These are phyloP conservation scores for Luffa aegyptiaca DNA, from an alignment of 306 rosid genomes.

Conservation along the genomic window DNA sequence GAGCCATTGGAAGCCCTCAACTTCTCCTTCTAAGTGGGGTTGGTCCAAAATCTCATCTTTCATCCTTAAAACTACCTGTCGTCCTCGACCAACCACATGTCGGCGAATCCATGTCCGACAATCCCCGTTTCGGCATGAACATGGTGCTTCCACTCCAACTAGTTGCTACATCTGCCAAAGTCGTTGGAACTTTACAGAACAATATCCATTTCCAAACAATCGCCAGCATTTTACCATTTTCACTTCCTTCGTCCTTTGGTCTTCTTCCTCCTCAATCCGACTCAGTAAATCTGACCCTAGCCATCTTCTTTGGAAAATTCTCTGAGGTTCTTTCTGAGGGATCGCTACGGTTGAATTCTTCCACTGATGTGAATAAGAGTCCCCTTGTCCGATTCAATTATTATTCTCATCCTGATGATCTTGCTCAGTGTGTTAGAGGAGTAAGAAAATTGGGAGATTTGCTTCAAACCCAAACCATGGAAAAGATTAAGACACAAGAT, in stretches of 20 bases:
- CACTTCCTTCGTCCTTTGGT: background rate
- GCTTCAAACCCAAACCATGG: background rate
- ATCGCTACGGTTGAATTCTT: background rate
- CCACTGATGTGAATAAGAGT: background rate
- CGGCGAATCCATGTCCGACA: constrained; percentile 19
- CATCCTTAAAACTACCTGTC: constrained; percentile 1
- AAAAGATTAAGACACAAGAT: background rate
- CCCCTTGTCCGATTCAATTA: constrained; percentile 1
- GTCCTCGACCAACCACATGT: constrained; percentile 9
- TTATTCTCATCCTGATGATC: background rate
- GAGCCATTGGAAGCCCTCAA: background rate
- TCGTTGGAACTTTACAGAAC: background rate
- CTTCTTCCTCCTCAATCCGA: background rate
- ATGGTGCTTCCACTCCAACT: background rate
- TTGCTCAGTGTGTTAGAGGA: background rate
- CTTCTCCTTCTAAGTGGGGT: constrained; percentile 21
- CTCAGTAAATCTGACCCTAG: background rate
- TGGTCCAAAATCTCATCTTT: constrained; percentile 13
- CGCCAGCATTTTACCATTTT: background rate
- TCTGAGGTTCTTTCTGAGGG: background rate
- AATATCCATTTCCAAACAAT: background rate
- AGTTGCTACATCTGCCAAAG: background rate
- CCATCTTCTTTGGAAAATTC: background rate
- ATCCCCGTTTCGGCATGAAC: constrained; percentile 5
- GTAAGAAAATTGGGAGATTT: background rate